Percentiles rank a stretch among this genome's conserved stretches.
Conservation (phyloP, 352 stramenopile species). For the Thraustochytrium sp. region DNA sequence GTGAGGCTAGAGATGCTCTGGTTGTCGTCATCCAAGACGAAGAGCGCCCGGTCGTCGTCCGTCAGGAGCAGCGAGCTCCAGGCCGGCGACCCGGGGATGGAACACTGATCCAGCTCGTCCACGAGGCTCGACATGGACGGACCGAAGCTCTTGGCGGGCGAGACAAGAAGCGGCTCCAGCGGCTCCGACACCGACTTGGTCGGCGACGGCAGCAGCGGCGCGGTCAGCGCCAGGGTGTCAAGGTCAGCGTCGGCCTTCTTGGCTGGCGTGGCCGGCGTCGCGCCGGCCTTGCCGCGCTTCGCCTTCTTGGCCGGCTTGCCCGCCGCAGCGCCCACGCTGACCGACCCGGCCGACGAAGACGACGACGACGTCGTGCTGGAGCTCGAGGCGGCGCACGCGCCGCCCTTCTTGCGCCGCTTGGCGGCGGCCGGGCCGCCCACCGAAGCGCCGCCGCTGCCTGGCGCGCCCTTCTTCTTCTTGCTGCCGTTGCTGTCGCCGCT, state of each 20-base stretch:
- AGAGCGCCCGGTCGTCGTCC: not conserved
- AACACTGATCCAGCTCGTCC: conserved; percentile 29
- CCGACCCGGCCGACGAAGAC: not conserved
- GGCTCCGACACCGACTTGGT: not conserved
- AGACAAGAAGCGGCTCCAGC: not conserved
- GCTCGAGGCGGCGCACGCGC: not conserved
- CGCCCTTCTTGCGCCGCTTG: not conserved
- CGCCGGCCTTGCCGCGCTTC: not conserved
- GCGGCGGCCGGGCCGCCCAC: no score
- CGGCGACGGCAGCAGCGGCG: not conserved
- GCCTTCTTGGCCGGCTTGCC: not conserved
- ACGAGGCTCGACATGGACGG: not conserved
- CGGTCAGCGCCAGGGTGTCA: not conserved
- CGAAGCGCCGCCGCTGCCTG: not conserved
- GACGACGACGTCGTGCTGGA: not conserved
- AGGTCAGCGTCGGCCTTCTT: not conserved
- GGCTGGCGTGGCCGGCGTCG: not conserved
- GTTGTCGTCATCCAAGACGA: conserved; percentile 12
- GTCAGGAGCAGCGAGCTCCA: conserved; percentile 1
- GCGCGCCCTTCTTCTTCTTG: not conserved
- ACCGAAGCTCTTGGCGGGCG: not conserved
- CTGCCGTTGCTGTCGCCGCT: not conserved
- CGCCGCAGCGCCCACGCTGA: not conserved
- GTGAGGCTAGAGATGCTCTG: conserved; percentile 28
- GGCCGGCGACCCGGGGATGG: conserved; percentile 15